Conservation (phyloP, 2,329 filamentous ascomycete genomes). For the Colletotrichum noveboracense region DNA sequence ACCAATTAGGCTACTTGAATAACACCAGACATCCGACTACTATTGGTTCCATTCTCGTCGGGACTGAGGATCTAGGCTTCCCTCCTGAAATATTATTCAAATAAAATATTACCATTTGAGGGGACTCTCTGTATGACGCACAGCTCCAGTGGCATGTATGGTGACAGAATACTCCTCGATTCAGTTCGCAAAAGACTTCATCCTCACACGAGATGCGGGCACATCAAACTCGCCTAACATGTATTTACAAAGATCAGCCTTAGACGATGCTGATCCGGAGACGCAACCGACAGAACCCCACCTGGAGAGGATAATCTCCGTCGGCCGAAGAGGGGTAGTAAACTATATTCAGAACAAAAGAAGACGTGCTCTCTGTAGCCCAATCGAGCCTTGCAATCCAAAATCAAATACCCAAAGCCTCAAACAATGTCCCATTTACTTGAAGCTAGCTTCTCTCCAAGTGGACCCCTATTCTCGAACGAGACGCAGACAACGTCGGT, state of each 20-base stretch:
- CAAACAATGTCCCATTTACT: background rate
- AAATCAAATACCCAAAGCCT: background rate
- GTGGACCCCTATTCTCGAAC: background rate
- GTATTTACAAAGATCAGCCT: background rate
- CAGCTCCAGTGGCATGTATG: too few relatives aligned
- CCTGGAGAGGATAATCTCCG: background rate
- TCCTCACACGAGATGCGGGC: accelerated
- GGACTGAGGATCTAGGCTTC: background rate
- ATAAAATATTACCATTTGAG: background rate
- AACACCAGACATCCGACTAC: background rate
- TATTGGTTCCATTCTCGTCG: background rate
- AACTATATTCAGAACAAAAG: background rate
- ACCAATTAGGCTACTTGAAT: background rate
- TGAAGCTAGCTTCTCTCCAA: background rate
- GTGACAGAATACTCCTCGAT: background rate
- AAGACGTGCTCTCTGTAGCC: background rate
- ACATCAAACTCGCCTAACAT: background rate
- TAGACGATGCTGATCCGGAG: background rate
- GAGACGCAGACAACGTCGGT: conserved; percentile 16
- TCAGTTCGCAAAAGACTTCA: background rate
- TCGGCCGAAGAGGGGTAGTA: background rate
- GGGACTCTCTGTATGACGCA: background rate
- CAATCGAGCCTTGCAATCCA: background rate
- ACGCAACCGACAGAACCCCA: background rate
- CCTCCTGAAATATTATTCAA: background rate